Percentiles rank a stretch among this genome's conserved stretches.
These are phyloP conservation scores for Fraxinus velutina DNA, from an alignment of 305 asterid species.

Conservation along the genomic window DNA sequence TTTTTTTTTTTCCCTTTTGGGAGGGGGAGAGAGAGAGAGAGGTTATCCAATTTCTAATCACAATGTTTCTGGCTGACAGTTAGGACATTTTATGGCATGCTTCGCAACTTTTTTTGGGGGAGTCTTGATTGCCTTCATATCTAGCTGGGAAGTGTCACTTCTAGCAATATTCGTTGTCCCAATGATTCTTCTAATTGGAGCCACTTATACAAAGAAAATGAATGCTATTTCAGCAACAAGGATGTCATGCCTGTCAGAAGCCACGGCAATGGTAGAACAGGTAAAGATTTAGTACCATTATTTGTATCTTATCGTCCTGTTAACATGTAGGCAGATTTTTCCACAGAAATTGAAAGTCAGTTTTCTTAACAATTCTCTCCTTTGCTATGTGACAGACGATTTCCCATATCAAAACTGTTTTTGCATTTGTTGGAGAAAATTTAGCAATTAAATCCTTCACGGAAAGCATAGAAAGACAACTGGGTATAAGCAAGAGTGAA, in stretches of 20 bases:
- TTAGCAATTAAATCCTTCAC: constrained; percentile 54
- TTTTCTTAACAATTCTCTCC: constrained; percentile 12
- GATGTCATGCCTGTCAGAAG: constrained; percentile 61
- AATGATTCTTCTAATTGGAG: constrained; percentile 61
- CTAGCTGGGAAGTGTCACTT: constrained; percentile 87
- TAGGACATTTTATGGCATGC: constrained; percentile 79
- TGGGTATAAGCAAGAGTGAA: constrained; percentile 47
- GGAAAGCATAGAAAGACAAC: constrained; percentile 57
- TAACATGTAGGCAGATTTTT: background rate
- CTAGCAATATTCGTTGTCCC: constrained; percentile 72
- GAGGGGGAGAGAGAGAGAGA: background rate
- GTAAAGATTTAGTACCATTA: constrained; percentile 29
- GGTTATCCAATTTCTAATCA: constrained; percentile 18
- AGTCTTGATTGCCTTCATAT: constrained; percentile 61
- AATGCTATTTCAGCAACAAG: constrained; percentile 54
- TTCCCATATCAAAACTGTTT: constrained; percentile 82
- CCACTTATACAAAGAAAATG: constrained; percentile 70
- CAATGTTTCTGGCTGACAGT: constrained; percentile 41
- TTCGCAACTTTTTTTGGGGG: constrained; percentile 71
- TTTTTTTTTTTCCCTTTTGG: no score
- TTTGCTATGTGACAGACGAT: constrained; percentile 49
- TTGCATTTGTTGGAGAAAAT: constrained; percentile 76
- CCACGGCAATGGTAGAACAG: constrained; percentile 80
- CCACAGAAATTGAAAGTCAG: background rate
- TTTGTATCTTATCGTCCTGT: background rate